Conservation (phyloP, 805 yeast genomes). For the Candida orba region DNA sequence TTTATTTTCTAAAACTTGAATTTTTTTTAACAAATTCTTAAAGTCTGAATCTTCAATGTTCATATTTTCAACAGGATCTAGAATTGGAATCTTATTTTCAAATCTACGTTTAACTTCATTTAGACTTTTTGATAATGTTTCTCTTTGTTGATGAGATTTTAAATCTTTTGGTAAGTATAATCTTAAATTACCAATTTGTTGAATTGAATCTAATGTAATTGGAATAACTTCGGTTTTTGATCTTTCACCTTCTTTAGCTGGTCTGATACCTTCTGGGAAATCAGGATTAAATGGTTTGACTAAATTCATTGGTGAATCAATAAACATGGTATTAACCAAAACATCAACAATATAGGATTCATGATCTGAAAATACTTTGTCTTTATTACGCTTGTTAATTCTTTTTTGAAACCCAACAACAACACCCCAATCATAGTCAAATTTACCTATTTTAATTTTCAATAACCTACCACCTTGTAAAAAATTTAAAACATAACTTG, state of each 20-base stretch:
- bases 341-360: conserved; percentile 87
- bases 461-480: conserved; percentile 85
- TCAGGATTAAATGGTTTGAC: conserved; percentile 70
- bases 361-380: conserved; percentile 65
- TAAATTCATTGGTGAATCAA: conserved; percentile 77
- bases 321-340: conserved; percentile 67
- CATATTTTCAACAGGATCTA: conserved; percentile 92
- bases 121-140: conserved; percentile 61
- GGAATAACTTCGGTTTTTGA: conserved; percentile 75
- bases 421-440: conserved; percentile 95
- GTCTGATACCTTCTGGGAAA: conserved; percentile 86
- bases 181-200: conserved; percentile 70
- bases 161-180: conserved; percentile 73
- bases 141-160: conserved; percentile 52
- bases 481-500: conserved; percentile 76
- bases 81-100: conserved; percentile 84
- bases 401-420: conserved; percentile 75
- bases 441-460: conserved; percentile 48
- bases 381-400: conserved; percentile 48
- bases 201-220: conserved; percentile 71
- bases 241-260: conserved; percentile 67
- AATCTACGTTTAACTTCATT: conserved; percentile 76
- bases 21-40: conserved; percentile 59
- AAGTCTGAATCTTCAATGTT: conserved; percentile 82
- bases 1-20: conserved; percentile 76